Conservation (phyloP, 129 eudicot genomes). For the Escallonia rubra region DNA sequence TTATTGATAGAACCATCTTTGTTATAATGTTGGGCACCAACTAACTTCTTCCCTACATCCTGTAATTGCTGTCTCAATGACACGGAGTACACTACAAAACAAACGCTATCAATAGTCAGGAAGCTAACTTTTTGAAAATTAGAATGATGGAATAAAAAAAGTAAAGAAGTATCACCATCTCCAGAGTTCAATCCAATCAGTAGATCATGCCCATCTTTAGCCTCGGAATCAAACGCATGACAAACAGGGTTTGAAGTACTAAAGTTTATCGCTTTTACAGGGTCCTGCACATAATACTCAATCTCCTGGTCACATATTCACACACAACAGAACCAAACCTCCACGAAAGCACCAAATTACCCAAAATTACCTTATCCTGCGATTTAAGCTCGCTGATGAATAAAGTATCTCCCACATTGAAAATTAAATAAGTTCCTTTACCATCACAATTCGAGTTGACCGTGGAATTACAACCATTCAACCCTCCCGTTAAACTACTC, state of each 20-base stretch:
- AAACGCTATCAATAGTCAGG: constrained; percentile 20
- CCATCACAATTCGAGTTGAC: constrained; percentile 56
- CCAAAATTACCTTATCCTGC: constrained; percentile 66
- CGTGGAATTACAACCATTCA: constrained; percentile 35
- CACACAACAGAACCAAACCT: background rate
- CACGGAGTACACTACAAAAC: constrained; percentile 62
- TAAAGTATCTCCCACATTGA: constrained; percentile 76
- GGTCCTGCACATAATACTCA: constrained; percentile 40
- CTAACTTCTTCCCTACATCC: constrained; percentile 82
- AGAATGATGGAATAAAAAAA: background rate
- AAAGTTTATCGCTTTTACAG: constrained; percentile 67
- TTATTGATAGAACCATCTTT: constrained; percentile 76
- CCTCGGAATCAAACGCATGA: constrained; percentile 78
- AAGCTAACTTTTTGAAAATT: constrained; percentile 8
- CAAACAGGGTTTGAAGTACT: constrained; percentile 76
- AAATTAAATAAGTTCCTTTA: constrained; percentile 74
- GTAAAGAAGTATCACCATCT: constrained; percentile 47
- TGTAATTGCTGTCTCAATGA: constrained; percentile 76
- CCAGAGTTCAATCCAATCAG: constrained; percentile 73
- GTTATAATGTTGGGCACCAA: constrained; percentile 88
- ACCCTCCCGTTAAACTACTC: constrained; percentile 24
- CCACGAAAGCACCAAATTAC: background rate
- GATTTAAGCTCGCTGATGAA: constrained; percentile 65
- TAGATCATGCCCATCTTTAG: constrained; percentile 85
- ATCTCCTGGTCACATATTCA: background rate